Evolutionary conservation across 164 flowering plant species (phyloP).

Genomic region (Magnolia changhungtana): DNA sequence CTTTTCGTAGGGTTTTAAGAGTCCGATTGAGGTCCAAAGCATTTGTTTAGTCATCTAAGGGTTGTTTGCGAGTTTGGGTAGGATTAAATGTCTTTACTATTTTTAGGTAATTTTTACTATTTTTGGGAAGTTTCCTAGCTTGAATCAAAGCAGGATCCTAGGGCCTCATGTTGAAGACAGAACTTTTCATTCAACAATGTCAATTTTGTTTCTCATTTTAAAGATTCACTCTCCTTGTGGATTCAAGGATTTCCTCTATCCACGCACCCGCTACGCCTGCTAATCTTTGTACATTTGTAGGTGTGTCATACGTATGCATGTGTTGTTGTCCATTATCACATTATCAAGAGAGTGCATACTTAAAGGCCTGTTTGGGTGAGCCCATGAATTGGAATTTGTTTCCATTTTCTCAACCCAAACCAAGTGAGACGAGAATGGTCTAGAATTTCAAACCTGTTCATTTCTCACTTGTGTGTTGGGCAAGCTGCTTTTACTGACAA

Average conservation of each 20-base stretch:
- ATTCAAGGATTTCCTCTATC: not conserved
- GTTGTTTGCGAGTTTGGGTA: no score
- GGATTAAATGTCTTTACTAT: no score
- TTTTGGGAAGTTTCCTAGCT: no score
- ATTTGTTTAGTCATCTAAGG: no score
- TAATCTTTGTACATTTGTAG: not conserved
- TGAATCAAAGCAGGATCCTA: no score
- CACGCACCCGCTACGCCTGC: not conserved
- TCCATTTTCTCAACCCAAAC: not conserved
- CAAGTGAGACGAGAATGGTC: not conserved
- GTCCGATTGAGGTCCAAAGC: no score
- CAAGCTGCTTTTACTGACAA: not conserved
- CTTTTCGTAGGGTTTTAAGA: no score
- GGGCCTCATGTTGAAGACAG: no score
- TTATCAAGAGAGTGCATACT: not conserved
- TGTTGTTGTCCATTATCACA: not conserved
- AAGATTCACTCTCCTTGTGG: no score
- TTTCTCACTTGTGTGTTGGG: not conserved
- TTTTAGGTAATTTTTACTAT: no score
- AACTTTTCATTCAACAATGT: no score
- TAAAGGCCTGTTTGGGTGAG: not conserved
- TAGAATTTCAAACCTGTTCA: not conserved
- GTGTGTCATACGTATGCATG: not conserved
- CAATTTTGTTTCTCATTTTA: no score
- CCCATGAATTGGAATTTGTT: not conserved